Percentiles rank a stretch among this genome's conserved stretches.
phyloP scores from a whole-genome alignment of 1,284 basidiomycete species.

The Termitomyces sp. region DNA sequence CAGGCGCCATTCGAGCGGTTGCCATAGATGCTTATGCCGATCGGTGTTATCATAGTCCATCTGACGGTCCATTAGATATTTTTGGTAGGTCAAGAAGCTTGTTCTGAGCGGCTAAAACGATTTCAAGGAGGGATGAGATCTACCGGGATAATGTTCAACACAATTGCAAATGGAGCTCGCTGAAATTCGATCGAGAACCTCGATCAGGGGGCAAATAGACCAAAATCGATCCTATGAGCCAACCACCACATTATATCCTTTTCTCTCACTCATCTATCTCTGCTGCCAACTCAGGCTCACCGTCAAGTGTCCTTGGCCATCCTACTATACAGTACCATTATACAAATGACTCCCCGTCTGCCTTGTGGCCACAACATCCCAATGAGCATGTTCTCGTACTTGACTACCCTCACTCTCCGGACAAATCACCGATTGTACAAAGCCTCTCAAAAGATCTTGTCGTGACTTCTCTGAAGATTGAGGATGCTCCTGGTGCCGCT shows the following conservation, averaged over 20 bases:
- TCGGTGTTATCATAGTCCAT: slow-evolving; percentile 6
- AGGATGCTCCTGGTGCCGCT: slow-evolving; percentile 67
- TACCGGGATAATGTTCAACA: neutral
- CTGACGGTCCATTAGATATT: neutral
- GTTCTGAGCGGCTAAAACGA: neutral
- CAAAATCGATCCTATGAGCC: slow-evolving; percentile 9
- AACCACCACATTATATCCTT: slow-evolving; percentile 55
- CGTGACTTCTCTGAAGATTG: slow-evolving; percentile 54
- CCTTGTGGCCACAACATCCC: slow-evolving; percentile 51
- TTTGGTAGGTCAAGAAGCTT: neutral
- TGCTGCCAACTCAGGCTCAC: slow-evolving; percentile 27
- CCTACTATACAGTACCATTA: slow-evolving; percentile 78
- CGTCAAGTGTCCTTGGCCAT: slow-evolving; percentile 53
- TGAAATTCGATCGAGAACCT: neutral
- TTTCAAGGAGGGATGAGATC: neutral
- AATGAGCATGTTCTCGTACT: slow-evolving; percentile 69
- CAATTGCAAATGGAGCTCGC: neutral
- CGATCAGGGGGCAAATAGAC: slow-evolving; percentile 5
- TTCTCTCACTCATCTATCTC: slow-evolving; percentile 48
- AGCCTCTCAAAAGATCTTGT: slow-evolving; percentile 60
- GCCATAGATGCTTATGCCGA: slow-evolving; percentile 15
- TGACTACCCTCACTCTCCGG: slow-evolving; percentile 45
- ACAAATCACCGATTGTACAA: slow-evolving; percentile 39
- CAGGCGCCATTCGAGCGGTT: slow-evolving; percentile 11
- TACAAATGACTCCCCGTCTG: slow-evolving; percentile 63